phyloP scores from a whole-genome alignment of 2,329 filamentous ascomycete genomes.

The Claviceps sp. region DNA sequence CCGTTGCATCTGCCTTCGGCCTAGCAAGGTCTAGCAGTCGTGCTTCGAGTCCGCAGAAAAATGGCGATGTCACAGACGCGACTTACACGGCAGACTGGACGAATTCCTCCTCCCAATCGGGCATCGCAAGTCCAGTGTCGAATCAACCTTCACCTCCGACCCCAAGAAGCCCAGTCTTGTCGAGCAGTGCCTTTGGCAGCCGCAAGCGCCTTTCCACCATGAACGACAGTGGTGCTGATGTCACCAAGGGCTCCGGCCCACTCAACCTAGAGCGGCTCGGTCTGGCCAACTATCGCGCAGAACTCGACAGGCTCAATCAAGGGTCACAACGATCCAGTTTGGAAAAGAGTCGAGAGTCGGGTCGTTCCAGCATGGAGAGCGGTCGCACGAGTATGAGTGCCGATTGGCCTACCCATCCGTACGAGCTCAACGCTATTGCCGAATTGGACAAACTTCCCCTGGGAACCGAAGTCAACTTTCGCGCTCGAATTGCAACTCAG shows the following conservation, averaged over 20 bases:
- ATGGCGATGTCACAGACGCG: constrained; percentile 8
- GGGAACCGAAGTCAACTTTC: constrained; percentile 27
- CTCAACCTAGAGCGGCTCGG: constrained; percentile 16
- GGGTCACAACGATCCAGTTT: constrained; percentile 13
- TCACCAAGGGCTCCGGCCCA: constrained; percentile 14
- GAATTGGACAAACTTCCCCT: constrained; percentile 23
- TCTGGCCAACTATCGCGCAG: constrained; percentile 10
- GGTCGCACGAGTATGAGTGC: constrained; percentile 22
- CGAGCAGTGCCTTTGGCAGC: constrained; percentile 10
- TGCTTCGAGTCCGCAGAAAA: constrained; percentile 5
- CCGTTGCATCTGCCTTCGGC: constrained; percentile 22
- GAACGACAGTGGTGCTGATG: constrained; percentile 21
- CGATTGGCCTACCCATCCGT: constrained; percentile 26
- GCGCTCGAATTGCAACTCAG: constrained; percentile 42
- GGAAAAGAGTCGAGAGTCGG: constrained; percentile 15
- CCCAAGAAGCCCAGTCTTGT: neutral
- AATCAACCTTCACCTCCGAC: constrained; percentile 6
- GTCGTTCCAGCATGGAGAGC: constrained; percentile 18
- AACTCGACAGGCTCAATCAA: constrained; percentile 10
- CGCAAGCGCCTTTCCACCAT: constrained; percentile 13
- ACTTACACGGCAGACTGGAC: constrained; percentile 6
- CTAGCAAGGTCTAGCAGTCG: constrained; percentile 16
- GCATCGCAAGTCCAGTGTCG: constrained; percentile 7
- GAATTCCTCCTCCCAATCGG: neutral
- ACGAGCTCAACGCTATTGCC: constrained; percentile 24